phyloP scores from a whole-genome alignment of 2,329 filamentous ascomycete genomes.

The Paraconiothyrium sp. region DNA sequence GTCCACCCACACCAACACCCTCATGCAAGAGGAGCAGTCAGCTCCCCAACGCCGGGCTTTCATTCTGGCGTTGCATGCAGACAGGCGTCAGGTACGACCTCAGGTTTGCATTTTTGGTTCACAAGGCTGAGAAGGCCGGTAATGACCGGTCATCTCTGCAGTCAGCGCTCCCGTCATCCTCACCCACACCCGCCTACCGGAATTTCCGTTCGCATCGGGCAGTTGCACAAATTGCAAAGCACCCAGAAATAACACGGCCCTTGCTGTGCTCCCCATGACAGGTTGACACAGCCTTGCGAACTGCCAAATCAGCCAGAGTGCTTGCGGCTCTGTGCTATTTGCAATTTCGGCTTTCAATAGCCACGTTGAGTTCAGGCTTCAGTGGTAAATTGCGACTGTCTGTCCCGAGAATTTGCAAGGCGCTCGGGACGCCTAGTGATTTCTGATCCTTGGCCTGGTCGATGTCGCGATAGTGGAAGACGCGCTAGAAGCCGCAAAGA shows the following conservation, averaged over 20 bases:
- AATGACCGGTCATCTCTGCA: constrained; percentile 35
- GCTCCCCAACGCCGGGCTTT: constrained; percentile 12
- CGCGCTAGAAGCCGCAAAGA: constrained; percentile 16
- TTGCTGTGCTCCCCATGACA: not conserved
- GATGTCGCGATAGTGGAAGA: constrained; percentile 10
- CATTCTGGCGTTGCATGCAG: constrained; percentile 4
- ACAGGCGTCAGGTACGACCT: constrained; percentile 9
- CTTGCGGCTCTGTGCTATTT: constrained; percentile 3
- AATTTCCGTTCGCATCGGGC: constrained; percentile 16
- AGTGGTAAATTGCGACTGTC: constrained; percentile 3
- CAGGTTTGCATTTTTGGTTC: constrained; percentile 23
- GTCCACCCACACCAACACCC: not conserved
- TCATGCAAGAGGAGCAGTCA: constrained; percentile 1
- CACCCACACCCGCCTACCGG: constrained; percentile 15
- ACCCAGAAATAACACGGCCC: constrained; percentile 12
- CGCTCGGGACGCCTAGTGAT: constrained; percentile 13
- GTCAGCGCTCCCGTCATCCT: constrained; percentile 41
- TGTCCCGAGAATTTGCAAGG: constrained; percentile 24
- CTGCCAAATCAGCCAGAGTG: constrained; percentile 20
- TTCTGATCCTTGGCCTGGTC: not conserved
- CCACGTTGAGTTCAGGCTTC: constrained; percentile 7
- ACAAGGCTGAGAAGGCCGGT: constrained; percentile 43
- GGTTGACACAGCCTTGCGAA: constrained; percentile 15
- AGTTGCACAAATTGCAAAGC: constrained; percentile 16
- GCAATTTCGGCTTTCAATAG: not conserved